phyloP scores from a whole-genome alignment of 208 protist species.

The Herpetomonas tarakana region DNA sequence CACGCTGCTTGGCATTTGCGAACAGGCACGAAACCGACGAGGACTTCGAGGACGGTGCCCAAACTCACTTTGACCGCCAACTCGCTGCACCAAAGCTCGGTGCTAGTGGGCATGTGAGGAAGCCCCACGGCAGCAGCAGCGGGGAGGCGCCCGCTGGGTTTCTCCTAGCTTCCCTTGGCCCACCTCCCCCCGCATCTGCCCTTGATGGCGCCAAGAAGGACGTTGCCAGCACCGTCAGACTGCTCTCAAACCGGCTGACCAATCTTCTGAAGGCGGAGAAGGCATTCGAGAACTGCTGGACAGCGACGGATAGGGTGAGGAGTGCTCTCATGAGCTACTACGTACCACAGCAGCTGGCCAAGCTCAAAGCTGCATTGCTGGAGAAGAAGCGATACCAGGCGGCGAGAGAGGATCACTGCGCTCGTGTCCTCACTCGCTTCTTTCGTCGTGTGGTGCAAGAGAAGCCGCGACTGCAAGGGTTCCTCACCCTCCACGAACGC shows the following conservation, averaged over 20 bases:
- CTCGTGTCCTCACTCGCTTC: slow-evolving; percentile 51
- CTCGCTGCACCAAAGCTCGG: too few relatives aligned
- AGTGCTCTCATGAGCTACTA: slow-evolving; percentile 50
- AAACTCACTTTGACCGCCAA: too few relatives aligned
- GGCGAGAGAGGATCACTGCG: slow-evolving; percentile 43
- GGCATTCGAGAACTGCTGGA: slow-evolving; percentile 68
- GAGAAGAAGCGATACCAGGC: slow-evolving; percentile 21
- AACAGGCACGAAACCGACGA: too few relatives aligned
- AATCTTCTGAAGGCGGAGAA: slow-evolving; percentile 53
- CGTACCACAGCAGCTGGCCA: slow-evolving; percentile 56
- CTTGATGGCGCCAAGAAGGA: slow-evolving; percentile 35
- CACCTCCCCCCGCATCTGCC: slow-evolving; percentile 15
- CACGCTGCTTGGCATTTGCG: too few relatives aligned
- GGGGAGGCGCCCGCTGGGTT: not conserved
- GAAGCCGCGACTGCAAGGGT: slow-evolving; percentile 12
- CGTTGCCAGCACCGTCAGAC: slow-evolving; percentile 25
- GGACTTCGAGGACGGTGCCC: too few relatives aligned
- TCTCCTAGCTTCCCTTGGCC: slow-evolving; percentile 19
- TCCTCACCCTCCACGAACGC: slow-evolving; percentile 10
- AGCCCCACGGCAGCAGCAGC: too few relatives aligned
- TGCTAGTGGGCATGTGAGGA: too few relatives aligned
- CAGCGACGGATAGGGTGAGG: slow-evolving; percentile 51
- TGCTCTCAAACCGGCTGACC: slow-evolving; percentile 53
- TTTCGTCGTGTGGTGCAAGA: slow-evolving; percentile 41
- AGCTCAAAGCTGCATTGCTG: slow-evolving; percentile 31